Base-by-base conservation (phyloP, 176 grass and related monocot genomes). In the Themeda triandra region DNA sequence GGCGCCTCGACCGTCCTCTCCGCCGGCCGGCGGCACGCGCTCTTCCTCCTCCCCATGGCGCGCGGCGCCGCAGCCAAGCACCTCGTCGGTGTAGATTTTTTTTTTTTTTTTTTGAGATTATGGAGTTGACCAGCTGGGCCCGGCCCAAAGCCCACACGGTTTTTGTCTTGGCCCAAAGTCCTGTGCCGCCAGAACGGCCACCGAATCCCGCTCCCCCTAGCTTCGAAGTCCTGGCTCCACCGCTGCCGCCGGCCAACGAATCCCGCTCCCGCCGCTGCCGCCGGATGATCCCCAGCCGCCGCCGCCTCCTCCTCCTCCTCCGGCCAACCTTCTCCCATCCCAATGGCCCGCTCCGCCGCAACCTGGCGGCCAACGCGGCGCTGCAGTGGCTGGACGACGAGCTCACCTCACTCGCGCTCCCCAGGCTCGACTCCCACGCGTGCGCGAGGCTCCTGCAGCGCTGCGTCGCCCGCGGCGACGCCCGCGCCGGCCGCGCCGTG, bases 341-440 rank as follows among this genome's bases (percentile, higher is more conserved):
- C 23, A 62, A 36, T 8, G 8, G 1, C 2, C 46, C 23, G 24
- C 21, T 15, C 60, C 10, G 36, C 17, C 77, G 70, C 10, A 31
- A 35, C 3, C 24, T 81, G 23, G 39, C 77, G 0, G 36, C 82
- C 77, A 81, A 40, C 23, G 51, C 49, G 1, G 77, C 71, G 37
- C 51, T 89, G 63, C 87, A 81, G 39, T 89, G 87, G 87, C 87
- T 89, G 23, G 87, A 89, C 5, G 63, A 76, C 13, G 77, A 89
- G 51, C 77, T 89, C 77, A 32, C 82, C 77, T 85, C 63, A 24
- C 82, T 89, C 71, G 51, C 71, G 28, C 69, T 81, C 41, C 86
- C 86, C 25, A 59, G 3, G 51, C 49, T 85, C 24, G 82, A 89
- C 63, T 63, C 71, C 40, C 48, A 63, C 70, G 71, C 82, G 30